Evolutionary conservation across 192 early-diverging fungal species (phyloP).

Genomic region (Podochytrium sp.): DNA sequence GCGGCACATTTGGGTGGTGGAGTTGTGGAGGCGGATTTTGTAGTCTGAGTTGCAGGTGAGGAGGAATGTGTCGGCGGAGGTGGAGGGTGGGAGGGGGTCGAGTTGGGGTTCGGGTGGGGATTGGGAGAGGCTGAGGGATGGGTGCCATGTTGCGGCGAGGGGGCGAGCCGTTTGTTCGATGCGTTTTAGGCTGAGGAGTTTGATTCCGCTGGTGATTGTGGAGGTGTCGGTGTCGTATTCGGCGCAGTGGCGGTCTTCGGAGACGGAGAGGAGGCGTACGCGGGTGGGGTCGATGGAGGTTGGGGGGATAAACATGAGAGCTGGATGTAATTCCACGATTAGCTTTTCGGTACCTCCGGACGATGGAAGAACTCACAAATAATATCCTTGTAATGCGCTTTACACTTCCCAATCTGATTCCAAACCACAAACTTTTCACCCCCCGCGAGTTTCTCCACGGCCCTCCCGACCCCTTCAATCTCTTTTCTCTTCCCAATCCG

Average conservation of each 20-base stretch:
- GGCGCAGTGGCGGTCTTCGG: constrained; percentile 48
- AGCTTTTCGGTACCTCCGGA: no score
- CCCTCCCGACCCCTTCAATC: constrained; percentile 26
- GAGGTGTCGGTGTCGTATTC: constrained; percentile 52
- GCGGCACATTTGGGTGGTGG: constrained; percentile 52
- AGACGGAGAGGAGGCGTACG: constrained; percentile 45
- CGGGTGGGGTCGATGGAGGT: constrained; percentile 21
- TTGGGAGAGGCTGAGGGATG: background rate
- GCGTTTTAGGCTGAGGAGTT: constrained; percentile 36
- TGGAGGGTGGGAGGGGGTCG: no score
- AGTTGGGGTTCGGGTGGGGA: background rate
- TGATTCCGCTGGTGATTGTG: constrained; percentile 43
- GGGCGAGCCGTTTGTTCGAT: constrained; percentile 56
- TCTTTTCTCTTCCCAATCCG: constrained; percentile 10
- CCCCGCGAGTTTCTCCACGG: constrained; percentile 30
- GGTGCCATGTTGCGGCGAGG: constrained; percentile 45
- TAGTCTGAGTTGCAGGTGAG: constrained; percentile 46
- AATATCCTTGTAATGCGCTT: constrained; percentile 51
- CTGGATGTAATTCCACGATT: constrained; percentile 22
- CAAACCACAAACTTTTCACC: constrained; percentile 40
- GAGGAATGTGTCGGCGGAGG: constrained; percentile 45
- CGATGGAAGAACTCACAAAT: constrained; percentile 39
- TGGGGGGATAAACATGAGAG: constrained; percentile 42
- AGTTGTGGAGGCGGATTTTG: constrained; percentile 51
- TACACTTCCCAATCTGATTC: constrained; percentile 49